A percentile compares a stretch with the other conserved stretches of the same genome.
phyloP scores from a whole-genome alignment of 192 early-diverging fungal species.

The Coemansia pectinata region DNA sequence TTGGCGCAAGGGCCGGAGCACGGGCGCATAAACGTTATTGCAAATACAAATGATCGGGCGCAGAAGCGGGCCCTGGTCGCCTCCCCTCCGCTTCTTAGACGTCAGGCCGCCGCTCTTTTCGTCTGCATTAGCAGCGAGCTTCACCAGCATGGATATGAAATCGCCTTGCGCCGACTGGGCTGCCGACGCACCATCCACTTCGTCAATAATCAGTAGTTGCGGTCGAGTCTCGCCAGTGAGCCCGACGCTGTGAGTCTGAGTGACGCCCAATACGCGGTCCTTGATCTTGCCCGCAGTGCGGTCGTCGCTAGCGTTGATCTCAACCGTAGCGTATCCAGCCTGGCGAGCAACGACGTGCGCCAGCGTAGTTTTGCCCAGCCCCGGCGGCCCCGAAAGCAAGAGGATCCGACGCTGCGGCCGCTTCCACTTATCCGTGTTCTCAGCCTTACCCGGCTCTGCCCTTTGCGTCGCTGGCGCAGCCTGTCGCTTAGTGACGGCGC shows the following conservation, averaged over 20 bases:
- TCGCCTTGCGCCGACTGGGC: slow-evolving; percentile 69
- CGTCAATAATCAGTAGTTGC: slow-evolving; percentile 88
- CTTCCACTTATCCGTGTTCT: slow-evolving; percentile 32
- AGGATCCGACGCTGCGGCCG: slow-evolving; percentile 58
- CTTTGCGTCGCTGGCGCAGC: background rate
- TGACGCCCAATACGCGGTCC: slow-evolving; percentile 71
- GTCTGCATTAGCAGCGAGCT: slow-evolving; percentile 53
- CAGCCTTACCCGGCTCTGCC: slow-evolving; percentile 4
- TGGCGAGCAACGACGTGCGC: slow-evolving; percentile 90
- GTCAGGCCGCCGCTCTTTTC: background rate
- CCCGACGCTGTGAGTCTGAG: slow-evolving; percentile 75
- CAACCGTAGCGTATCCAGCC: slow-evolving; percentile 86
- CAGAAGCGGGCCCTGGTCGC: slow-evolving; percentile 57
- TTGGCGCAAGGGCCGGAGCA: slow-evolving; percentile 79
- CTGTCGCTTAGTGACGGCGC: slow-evolving; percentile 13
- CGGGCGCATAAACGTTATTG: slow-evolving; percentile 92
- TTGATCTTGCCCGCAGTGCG: slow-evolving; percentile 76
- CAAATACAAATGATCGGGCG: slow-evolving; percentile 99
- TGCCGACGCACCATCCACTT: slow-evolving; percentile 88
- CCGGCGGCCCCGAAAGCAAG: slow-evolving; percentile 87
- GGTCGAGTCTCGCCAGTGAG: slow-evolving; percentile 62
- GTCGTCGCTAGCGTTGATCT: slow-evolving; percentile 98
- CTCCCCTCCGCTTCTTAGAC: slow-evolving; percentile 7
- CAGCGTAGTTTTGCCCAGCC: slow-evolving; percentile 95
- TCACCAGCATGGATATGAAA: slow-evolving; percentile 80